Evolutionary conservation across 176 grass and related monocot genomes (phyloP), one percentile per base, ranked within the genome.

Genomic region (Triticum urartu): DNA sequence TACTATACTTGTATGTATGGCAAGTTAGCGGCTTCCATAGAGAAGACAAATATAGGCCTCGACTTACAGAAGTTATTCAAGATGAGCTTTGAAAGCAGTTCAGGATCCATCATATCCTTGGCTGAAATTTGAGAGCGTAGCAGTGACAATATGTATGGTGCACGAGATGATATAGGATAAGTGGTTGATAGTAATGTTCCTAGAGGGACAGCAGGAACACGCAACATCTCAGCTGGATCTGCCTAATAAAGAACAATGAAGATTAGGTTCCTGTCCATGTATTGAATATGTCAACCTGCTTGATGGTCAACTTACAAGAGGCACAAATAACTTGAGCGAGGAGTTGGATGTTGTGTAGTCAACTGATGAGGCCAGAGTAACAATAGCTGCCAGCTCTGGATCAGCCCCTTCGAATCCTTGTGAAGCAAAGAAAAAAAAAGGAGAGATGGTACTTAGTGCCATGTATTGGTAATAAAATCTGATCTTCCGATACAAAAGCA

Each of bases 301-400:
- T 15, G 63, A 68, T 68, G 17, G 82, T 79, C 68, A 70, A 87
- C 86, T 90, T 94, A 98, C 95, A 89, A 98, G 78, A 77, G 95
- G 95, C 64, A 98, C 79, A 52, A 98, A 45, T 86, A 98, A 85
- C 90, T 98, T 98, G 67, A 95, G 88, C 81, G 95, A 95, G 68
- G 95, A 98, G 81, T 94, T 92, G 40, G 95, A 98, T 81, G 95
- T 92, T 86, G 95, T 95, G 82, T 98, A 94, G 86, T 98, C 95
- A 75, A 98, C 83, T 68, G 95, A 98, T 83, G 95, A 95, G 72
- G 93, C 93, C 60, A 98, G 88, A 61, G 93, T 98, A 89, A 95
- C 91, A 89, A 94, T 88, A 77, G 83, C 93, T 52, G 89, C 91
- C 60, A 98, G 81, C 70, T 84, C 85, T 85, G 93, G 72, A 67